These are phyloP conservation scores for Podospora didyma DNA, from an alignment of 495 filamentous ascomycete species.

Conservation along the genomic window DNA sequence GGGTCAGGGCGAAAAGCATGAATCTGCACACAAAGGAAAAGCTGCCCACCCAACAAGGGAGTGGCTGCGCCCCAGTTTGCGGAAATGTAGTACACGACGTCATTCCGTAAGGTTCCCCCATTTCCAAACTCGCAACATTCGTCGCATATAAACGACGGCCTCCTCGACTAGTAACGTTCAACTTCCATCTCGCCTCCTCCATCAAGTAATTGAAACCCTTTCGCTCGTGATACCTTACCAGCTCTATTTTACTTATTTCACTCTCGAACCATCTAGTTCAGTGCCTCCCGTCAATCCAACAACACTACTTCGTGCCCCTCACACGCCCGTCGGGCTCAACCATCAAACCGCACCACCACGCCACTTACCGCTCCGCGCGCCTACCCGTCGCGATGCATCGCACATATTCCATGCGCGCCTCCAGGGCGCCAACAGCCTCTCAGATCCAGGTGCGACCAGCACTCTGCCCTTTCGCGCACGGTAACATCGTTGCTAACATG, in stretches of 20 bases:
- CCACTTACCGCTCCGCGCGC: neutral
- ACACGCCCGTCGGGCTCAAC: neutral
- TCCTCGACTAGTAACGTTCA: neutral
- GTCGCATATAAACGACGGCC: slow-evolving; percentile 10
- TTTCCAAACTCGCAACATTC: slow-evolving; percentile 5
- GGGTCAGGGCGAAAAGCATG: neutral
- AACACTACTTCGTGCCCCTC: neutral
- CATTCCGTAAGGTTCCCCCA: slow-evolving; percentile 12
- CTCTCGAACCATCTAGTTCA: neutral
- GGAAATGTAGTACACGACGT: slow-evolving; percentile 21
- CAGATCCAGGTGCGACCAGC: slow-evolving; percentile 40
- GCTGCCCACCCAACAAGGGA: neutral
- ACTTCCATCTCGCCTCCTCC: neutral
- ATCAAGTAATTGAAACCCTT: neutral
- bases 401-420: slow-evolving; percentile 97
- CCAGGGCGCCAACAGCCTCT: slow-evolving; percentile 78
- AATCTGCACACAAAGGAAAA: neutral
- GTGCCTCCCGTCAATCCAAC: neutral
- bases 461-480: neutral
- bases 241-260: neutral
- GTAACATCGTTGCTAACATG: slow-evolving; percentile 7
- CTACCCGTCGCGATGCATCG: slow-evolving; percentile 70
- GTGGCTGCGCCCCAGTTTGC: neutral
- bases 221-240: slow-evolving; percentile 4
- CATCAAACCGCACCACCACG: neutral